These are phyloP conservation scores for Yamadazyma kitorensis DNA, from an alignment of 805 yeast genomes.

Conservation along the genomic window DNA sequence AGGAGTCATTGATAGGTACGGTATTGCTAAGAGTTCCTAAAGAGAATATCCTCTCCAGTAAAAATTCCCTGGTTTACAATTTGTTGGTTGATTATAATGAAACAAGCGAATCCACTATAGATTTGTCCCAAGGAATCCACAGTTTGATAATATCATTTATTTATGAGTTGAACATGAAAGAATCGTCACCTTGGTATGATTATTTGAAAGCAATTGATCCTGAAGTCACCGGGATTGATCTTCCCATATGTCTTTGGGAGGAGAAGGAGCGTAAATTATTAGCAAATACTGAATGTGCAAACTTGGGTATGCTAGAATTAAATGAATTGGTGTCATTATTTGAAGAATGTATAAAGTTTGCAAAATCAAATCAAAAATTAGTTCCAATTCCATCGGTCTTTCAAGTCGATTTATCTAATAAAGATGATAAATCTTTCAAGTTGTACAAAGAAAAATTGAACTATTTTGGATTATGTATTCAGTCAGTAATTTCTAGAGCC, in stretches of 20 bases:
- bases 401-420: conserved; percentile 14
- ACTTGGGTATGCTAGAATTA: conserved; percentile 56
- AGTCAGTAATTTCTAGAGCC: conserved; percentile 71
- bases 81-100: conserved; percentile 52
- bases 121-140: conserved; percentile 50
- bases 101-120: conserved; percentile 25
- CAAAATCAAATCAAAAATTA: conserved; percentile 22
- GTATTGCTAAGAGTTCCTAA: conserved; percentile 60
- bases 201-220: conserved; percentile 57
- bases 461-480: conserved; percentile 55
- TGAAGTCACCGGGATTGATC: conserved; percentile 22
- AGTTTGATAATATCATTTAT: conserved; percentile 67
- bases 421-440: conserved; percentile 18
- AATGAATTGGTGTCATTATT: conserved; percentile 41
- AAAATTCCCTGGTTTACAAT: conserved; percentile 63
- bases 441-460: conserved; percentile 25
- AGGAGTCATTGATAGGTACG: conserved; percentile 19
- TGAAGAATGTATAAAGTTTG: conserved; percentile 41
- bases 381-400: conserved; percentile 40
- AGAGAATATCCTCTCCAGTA: conserved; percentile 51
- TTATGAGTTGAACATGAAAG: conserved; percentile 60
- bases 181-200: conserved; percentile 76
- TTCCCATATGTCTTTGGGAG: conserved; percentile 69
- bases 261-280: conserved; percentile 45
- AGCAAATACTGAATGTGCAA: conserved; percentile 59